phyloP scores from a whole-genome alignment of 805 yeast species.

The Blastobotrys peoriensis region DNA sequence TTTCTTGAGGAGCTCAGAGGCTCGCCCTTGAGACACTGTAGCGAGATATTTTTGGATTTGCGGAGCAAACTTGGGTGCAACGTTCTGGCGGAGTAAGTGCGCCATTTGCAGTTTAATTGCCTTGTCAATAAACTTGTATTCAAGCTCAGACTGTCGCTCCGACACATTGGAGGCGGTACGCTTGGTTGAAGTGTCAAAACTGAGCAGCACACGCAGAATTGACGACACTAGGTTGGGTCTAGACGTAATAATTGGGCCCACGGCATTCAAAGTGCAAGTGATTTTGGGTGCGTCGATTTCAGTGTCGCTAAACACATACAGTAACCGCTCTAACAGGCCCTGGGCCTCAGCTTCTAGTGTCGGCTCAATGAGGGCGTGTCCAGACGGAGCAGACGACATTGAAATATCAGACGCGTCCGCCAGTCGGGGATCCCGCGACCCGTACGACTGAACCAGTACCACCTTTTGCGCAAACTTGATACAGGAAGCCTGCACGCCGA shows the following conservation, averaged over 20 bases:
- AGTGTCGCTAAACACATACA: constrained; percentile 51
- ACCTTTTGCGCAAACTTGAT: constrained; percentile 63
- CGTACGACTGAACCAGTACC: constrained; percentile 48
- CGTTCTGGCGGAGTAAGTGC: constrained; percentile 17
- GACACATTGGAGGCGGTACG: constrained; percentile 11
- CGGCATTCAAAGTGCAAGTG: constrained; percentile 61
- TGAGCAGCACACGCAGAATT: constrained; percentile 53
- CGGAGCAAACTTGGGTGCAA: constrained; percentile 31
- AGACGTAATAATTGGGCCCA: constrained; percentile 55
- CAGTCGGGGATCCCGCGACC: constrained; percentile 30
- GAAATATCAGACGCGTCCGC: constrained; percentile 36
- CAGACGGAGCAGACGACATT: constrained; percentile 43
- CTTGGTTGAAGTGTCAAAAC: constrained; percentile 41
- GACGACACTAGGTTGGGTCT: constrained; percentile 54
- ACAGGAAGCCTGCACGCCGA: constrained; percentile 61
- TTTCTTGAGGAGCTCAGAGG: constrained; percentile 26
- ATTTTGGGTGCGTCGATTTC: constrained; percentile 50
- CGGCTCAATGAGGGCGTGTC: constrained; percentile 59
- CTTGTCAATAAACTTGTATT: constrained; percentile 60
- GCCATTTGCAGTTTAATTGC: constrained; percentile 33
- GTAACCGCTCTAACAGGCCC: constrained; percentile 58
- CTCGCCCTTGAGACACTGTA: constrained; percentile 25
- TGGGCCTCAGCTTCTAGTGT: constrained; percentile 66
- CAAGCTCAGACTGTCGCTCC: constrained; percentile 41
- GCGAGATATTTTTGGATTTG: constrained; percentile 27